Base-by-base conservation (phyloP, 164 flowering plant species). In the Aristolochia californica region DNA sequence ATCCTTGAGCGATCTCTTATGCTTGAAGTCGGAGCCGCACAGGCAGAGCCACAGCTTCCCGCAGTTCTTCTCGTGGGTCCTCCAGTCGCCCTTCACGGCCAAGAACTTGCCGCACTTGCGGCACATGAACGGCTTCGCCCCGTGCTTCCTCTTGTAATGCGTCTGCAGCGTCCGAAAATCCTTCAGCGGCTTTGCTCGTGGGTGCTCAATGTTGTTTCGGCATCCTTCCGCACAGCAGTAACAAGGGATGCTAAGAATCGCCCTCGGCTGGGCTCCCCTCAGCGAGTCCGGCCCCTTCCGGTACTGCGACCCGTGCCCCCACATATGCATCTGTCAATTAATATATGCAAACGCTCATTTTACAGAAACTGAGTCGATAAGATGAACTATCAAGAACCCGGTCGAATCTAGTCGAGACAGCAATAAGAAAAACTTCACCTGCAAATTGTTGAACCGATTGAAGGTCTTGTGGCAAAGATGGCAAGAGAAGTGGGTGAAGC, bases 381-480 rank as follows among this genome's bases (percentile, higher is more conserved):
- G n/a, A n/a, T n/a, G n/a, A n/a, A n/a, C n/a, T n/a, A n/a, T n/a
- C n/a, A n/a, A n/a, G n/a, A n/a, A n/a, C n/a, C n/a, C n/a, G n/a
- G n/a, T n/a, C n/a, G n/a, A n/a, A n/a, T n/a, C n/a, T n/a, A n/a
- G n/a, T n/a, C n/a, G n/a, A n/a, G n/a, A n/a, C n/a, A n/a, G n/a
- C n/a, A n/a, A 48, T 62, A 60, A 56, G 58, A 18, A 13, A 45
- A 25, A 30, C 4, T 13, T 21, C 24, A 84, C 95, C 89, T 87
- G 95, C 56, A 87, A 77, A 60, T 87, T 87, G 78, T 83, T 87
- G 81, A 83, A 76, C 49, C 95, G 80, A 50, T 83, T 84, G 80
- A 87, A 87, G 17, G 85, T 77, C 59, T 83, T 87, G 61, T 74
- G 66, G 80, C 95, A 87, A 20, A 87, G 68, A 56, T 77, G 76